Conservation (phyloP, 306 rosid genomes). For the Rosa persica region DNA sequence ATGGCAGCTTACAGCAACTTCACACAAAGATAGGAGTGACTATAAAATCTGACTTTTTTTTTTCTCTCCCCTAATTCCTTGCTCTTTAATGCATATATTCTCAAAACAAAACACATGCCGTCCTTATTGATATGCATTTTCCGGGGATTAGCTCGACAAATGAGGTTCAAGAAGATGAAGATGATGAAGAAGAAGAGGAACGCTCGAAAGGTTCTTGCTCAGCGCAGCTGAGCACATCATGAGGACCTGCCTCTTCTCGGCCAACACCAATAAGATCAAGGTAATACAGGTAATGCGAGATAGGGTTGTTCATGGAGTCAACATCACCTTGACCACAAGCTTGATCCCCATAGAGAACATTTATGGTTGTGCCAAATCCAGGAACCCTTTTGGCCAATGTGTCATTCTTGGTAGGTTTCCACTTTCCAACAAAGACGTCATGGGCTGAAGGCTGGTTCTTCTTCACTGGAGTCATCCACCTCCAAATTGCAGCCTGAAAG, state of each 20-base stretch:
- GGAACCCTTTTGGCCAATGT: slow-evolving; percentile 65
- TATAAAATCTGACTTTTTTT: background rate
- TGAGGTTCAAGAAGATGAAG: slow-evolving; percentile 20
- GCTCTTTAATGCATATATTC: background rate
- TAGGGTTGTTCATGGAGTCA: slow-evolving; percentile 66
- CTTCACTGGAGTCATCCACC: slow-evolving; percentile 84
- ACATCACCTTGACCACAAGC: slow-evolving; percentile 75
- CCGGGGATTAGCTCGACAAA: background rate
- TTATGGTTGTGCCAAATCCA: slow-evolving; percentile 88
- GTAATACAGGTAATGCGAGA: slow-evolving; percentile 77
- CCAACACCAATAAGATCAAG: slow-evolving; percentile 74
- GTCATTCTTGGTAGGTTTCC: slow-evolving; percentile 96
- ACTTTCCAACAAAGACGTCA: slow-evolving; percentile 79
- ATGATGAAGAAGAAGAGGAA: slow-evolving; percentile 47
- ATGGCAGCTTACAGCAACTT: background rate
- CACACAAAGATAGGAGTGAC: slow-evolving; percentile 10
- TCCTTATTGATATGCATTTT: background rate
- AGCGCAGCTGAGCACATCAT: slow-evolving; percentile 63
- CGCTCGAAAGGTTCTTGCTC: slow-evolving; percentile 60
- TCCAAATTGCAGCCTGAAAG: slow-evolving; percentile 92
- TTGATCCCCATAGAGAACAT: slow-evolving; percentile 71
- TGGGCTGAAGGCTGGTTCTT: slow-evolving; percentile 84
- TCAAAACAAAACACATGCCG: background rate
- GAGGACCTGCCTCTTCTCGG: slow-evolving; percentile 74
- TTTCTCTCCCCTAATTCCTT: background rate